A percentile compares a stretch with the other conserved stretches of the same genome.
phyloP scores from a whole-genome alignment of 129 eudicot species.

The Apium graveolens region DNA sequence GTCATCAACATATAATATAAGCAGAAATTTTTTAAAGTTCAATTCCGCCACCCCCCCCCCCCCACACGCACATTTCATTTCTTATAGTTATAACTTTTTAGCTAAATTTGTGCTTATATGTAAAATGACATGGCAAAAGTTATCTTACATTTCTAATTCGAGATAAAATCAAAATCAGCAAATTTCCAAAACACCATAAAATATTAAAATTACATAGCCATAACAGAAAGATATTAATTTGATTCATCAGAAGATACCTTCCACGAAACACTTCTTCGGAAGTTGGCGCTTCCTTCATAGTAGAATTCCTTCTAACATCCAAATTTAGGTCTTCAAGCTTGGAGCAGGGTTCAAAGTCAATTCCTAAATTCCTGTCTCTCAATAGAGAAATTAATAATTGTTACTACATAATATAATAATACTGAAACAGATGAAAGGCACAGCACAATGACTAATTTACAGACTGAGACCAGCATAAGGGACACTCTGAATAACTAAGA shows the following conservation, averaged over 20 bases:
- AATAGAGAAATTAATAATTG: conserved; percentile 7
- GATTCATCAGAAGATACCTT: conserved; percentile 39
- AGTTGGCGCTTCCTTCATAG: conserved; percentile 30
- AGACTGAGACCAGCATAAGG: not conserved
- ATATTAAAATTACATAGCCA: not conserved
- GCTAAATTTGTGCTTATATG: not conserved
- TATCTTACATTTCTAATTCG: not conserved
- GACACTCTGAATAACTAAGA: conserved; percentile 3
- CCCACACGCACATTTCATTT: no score
- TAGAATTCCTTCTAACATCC: conserved; percentile 55
- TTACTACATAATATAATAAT: not conserved
- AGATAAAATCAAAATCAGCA: not conserved
- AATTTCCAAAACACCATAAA: not conserved
- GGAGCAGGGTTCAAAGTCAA: conserved; percentile 65
- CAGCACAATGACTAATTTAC: conserved; percentile 7
- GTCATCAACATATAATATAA: not conserved
- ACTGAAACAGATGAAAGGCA: not conserved
- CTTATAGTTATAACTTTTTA: no score
- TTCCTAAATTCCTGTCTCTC: conserved; percentile 34
- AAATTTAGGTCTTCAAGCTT: conserved; percentile 78
- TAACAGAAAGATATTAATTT: not conserved
- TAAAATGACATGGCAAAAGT: no score
- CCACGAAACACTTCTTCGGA: conserved; percentile 30
- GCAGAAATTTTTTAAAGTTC: no score
- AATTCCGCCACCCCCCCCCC: not conserved